Evolutionary conservation across 371 early-diverging fungal species (phyloP).

Genomic region (Actinomortierella wolfii): DNA sequence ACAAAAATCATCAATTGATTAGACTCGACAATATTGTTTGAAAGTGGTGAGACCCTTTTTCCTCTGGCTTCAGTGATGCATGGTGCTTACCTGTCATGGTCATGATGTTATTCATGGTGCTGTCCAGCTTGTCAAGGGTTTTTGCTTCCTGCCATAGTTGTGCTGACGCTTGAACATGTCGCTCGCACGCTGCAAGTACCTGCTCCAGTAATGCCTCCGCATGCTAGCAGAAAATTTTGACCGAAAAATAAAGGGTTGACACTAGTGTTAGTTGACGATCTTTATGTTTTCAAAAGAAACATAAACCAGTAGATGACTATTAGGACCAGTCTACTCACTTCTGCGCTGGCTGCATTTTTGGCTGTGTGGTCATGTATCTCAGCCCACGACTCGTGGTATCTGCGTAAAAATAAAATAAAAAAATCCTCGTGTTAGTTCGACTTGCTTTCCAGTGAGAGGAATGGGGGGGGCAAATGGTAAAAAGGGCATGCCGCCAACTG

Average conservation of each 20-base stretch:
- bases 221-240: slow-evolving; percentile 12
- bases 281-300: too few species aligned
- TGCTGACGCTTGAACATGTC: slow-evolving; percentile 15
- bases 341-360: slow-evolving; percentile 31
- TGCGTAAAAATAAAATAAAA: slow-evolving; percentile 2
- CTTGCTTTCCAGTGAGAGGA: too few species aligned
- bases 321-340: slow-evolving; percentile 26
- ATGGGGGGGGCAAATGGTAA: too few species aligned
- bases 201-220: slow-evolving; percentile 38
- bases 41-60: too few species aligned
- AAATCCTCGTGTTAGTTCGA: neutral
- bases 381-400: slow-evolving; percentile 45
- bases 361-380: slow-evolving; percentile 36
- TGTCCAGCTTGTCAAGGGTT: slow-evolving; percentile 16
- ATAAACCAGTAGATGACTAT: too few species aligned
- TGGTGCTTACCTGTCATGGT: slow-evolving; percentile 16
- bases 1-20: too few species aligned
- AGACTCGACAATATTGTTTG: too few species aligned
- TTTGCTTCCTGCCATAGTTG: slow-evolving; percentile 20
- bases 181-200: slow-evolving; percentile 25
- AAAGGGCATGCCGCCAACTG: too few species aligned
- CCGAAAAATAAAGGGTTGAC: neutral
- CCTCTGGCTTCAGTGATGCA: too few species aligned
- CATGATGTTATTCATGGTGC: slow-evolving; percentile 22
- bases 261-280: too few species aligned